Conservation (phyloP, 176 grass and related monocot species). For the Oryza brachyantha region DNA sequence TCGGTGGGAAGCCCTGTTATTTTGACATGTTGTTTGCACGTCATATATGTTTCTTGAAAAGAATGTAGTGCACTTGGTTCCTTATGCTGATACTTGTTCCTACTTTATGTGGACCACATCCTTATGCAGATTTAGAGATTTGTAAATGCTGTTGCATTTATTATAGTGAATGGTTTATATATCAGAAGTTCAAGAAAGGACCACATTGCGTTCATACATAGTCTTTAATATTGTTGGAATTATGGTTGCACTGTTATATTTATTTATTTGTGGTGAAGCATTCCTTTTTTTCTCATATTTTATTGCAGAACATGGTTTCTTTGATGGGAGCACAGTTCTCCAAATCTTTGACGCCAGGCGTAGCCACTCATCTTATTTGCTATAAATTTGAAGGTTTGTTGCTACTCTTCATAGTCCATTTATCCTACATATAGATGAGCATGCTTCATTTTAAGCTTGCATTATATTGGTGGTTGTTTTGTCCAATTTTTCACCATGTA, state of each 20-base stretch:
- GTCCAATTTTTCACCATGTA: not conserved
- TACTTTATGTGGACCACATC: not conserved
- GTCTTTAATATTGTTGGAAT: not conserved
- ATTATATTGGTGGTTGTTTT: not conserved
- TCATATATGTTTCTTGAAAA: not conserved
- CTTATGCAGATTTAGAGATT: not conserved
- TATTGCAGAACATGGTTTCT: constrained; percentile 78
- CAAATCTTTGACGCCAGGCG: constrained; percentile 63
- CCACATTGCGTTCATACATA: not conserved
- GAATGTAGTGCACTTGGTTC: not conserved
- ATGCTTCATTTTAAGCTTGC: not conserved
- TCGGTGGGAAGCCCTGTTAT: not conserved
- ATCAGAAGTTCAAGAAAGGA: not conserved
- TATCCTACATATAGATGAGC: constrained; percentile 3
- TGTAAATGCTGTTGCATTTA: not conserved
- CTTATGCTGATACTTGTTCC: not conserved
- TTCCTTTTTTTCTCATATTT: not conserved
- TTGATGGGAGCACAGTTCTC: constrained; percentile 91
- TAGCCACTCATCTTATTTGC: constrained; percentile 86
- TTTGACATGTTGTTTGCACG: not conserved
- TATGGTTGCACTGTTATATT: constrained; percentile 2
- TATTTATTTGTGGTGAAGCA: not conserved
- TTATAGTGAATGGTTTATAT: not conserved
- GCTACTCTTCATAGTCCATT: constrained; percentile 7
- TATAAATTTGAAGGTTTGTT: constrained; percentile 84